Conservation (phyloP, 306 rosid species). For the Vigna mungo region DNA sequence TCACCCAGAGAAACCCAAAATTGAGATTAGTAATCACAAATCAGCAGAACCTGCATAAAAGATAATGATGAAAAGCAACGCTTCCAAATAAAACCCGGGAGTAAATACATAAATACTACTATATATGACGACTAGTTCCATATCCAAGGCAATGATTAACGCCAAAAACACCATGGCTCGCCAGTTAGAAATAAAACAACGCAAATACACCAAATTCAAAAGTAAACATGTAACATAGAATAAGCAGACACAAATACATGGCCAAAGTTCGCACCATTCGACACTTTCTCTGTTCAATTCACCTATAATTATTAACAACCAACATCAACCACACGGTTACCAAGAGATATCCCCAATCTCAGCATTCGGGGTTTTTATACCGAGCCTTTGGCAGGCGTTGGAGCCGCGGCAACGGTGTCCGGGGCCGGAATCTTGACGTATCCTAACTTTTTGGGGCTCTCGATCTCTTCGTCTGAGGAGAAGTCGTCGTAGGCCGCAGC, state of each 20-base stretch:
- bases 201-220: slow-evolving; percentile 42
- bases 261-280: slow-evolving; percentile 40
- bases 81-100: background rate
- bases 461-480: slow-evolving; percentile 50
- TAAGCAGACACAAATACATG: slow-evolving; percentile 33
- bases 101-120: background rate
- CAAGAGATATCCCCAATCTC: background rate
- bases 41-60: slow-evolving; percentile 14
- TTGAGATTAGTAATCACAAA: background rate
- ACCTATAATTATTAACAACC: slow-evolving; percentile 46
- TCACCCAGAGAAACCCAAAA: background rate
- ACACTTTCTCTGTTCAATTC: slow-evolving; percentile 30
- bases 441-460: slow-evolving; percentile 70
- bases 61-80: background rate
- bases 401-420: slow-evolving; percentile 31
- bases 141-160: slow-evolving; percentile 28
- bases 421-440: slow-evolving; percentile 68
- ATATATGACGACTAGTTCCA: background rate
- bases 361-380: slow-evolving; percentile 39
- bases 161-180: background rate
- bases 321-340: slow-evolving; percentile 39
- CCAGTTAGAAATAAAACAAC: background rate
- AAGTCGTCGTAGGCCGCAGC: slow-evolving; percentile 44
- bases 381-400: slow-evolving; percentile 46
- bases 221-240: slow-evolving; percentile 35